Evolutionary conservation across 2,329 filamentous ascomycete species (phyloP).

Genomic region (Neurospora crassa): DNA sequence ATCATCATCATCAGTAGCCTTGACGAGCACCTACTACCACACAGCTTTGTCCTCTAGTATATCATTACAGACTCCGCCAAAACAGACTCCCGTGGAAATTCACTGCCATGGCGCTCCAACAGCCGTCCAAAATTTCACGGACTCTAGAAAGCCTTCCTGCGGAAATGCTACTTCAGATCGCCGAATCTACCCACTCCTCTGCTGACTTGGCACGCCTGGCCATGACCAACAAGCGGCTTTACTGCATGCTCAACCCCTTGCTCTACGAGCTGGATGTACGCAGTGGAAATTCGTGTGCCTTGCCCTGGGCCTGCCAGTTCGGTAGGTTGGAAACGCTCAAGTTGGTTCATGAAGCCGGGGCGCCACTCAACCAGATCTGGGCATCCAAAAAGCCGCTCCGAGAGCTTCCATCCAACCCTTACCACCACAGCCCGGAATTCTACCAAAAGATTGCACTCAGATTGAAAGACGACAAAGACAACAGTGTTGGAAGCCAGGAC

Average conservation of each 20-base stretch:
- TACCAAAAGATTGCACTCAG: neutral
- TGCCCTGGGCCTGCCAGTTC: conserved; percentile 6
- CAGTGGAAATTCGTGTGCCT: conserved; percentile 1
- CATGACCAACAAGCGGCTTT: neutral
- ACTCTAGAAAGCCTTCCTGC: neutral
- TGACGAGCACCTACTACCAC: neutral
- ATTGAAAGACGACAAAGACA: neutral
- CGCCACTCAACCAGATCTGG: neutral
- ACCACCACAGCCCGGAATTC: neutral
- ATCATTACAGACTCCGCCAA: neutral
- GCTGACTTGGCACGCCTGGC: neutral
- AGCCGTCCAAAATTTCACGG: neutral
- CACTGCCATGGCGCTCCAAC: neutral
- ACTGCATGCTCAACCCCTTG: conserved; percentile 6
- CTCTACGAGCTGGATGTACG: conserved; percentile 6
- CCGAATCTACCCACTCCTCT: neutral
- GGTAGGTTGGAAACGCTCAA: neutral
- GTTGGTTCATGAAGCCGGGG: neutral
- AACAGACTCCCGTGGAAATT: neutral
- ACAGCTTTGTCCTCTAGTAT: neutral
- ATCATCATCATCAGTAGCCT: neutral
- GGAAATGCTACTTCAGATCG: conserved; percentile 3
- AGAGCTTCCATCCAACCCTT: neutral
- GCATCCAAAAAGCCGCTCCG: neutral
- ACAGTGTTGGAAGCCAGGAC: neutral